phyloP scores from a whole-genome alignment of 2,329 filamentous ascomycete genomes.

The Arachnopeziza araneosa region DNA sequence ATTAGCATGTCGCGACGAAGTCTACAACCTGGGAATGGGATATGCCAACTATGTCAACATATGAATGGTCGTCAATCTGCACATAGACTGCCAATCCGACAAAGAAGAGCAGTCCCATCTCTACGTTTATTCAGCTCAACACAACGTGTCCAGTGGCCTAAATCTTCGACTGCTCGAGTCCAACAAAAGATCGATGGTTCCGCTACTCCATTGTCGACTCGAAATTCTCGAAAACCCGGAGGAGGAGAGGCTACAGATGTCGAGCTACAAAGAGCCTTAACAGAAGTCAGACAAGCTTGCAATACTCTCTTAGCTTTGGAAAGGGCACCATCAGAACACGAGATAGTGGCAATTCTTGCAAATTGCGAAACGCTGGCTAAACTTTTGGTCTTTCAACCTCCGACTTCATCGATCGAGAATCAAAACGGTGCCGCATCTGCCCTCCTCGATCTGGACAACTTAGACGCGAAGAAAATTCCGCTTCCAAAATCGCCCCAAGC shows the following conservation, averaged over 20 bases:
- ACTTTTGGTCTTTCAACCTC: conserved; percentile 20
- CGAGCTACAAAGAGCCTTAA: conserved; percentile 18
- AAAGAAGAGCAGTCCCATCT: background rate
- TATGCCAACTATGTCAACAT: conserved; percentile 42
- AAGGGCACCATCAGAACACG: conserved; percentile 20
- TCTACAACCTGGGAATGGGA: conserved; percentile 28
- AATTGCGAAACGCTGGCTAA: conserved; percentile 22
- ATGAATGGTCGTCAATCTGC: background rate
- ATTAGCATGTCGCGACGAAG: conserved; percentile 36
- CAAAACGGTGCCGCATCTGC: conserved; percentile 43
- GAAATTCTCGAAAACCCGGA: background rate
- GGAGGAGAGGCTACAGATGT: conserved; percentile 7
- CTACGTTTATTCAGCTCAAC: background rate
- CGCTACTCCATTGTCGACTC: background rate
- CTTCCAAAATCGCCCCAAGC: conserved; percentile 13
- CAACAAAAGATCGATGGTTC: background rate
- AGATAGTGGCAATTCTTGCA: conserved; percentile 15
- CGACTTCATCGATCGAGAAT: conserved; percentile 8
- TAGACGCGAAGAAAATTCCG: conserved; percentile 12
- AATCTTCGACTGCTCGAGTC: background rate
- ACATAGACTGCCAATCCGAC: background rate
- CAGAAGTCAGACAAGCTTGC: conserved; percentile 17
- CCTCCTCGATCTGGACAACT: conserved; percentile 42
- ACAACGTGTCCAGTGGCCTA: background rate
- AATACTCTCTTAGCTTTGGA: conserved; percentile 19